Conservation (phyloP, 441 rosid species). For the Aleurites moluccanus region DNA sequence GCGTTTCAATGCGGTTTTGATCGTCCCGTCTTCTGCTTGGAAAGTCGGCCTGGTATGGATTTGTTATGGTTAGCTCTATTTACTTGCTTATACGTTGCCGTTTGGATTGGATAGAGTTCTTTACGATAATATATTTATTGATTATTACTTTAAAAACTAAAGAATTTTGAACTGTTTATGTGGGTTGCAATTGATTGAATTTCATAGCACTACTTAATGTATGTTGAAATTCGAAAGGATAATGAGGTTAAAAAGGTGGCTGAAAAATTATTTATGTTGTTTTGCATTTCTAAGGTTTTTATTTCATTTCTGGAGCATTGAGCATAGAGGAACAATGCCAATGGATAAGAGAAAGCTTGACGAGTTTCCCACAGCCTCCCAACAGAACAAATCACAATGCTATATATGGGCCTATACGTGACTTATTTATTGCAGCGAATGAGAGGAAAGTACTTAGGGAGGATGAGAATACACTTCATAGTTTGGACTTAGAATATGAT, state of each 20-base stretch:
- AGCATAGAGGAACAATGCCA: constrained; percentile 69
- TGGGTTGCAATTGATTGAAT: not conserved
- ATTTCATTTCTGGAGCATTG: constrained; percentile 73
- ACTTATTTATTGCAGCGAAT: constrained; percentile 57
- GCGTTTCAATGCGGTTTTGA: constrained; percentile 31
- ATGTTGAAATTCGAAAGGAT: not conserved
- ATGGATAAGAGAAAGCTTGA: constrained; percentile 81
- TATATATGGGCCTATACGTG: constrained; percentile 65
- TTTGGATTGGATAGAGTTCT: not conserved
- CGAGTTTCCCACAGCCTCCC: constrained; percentile 76
- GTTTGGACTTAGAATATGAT: constrained; percentile 33
- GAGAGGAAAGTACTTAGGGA: constrained; percentile 55
- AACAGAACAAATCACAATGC: constrained; percentile 91
- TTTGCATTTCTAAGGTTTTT: constrained; percentile 56
- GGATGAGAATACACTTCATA: constrained; percentile 27
- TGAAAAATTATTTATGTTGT: not conserved
- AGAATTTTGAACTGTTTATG: not conserved
- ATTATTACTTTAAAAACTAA: not conserved
- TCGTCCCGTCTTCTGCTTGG: constrained; percentile 55
- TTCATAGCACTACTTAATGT: not conserved
- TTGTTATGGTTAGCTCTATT: not conserved
- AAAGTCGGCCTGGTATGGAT: constrained; percentile 61
- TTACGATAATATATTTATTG: not conserved
- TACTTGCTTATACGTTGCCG: not conserved
- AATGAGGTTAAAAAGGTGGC: too few species aligned